Conservation (phyloP, 2,329 filamentous ascomycete genomes). For the Fusarium sublunatum region DNA sequence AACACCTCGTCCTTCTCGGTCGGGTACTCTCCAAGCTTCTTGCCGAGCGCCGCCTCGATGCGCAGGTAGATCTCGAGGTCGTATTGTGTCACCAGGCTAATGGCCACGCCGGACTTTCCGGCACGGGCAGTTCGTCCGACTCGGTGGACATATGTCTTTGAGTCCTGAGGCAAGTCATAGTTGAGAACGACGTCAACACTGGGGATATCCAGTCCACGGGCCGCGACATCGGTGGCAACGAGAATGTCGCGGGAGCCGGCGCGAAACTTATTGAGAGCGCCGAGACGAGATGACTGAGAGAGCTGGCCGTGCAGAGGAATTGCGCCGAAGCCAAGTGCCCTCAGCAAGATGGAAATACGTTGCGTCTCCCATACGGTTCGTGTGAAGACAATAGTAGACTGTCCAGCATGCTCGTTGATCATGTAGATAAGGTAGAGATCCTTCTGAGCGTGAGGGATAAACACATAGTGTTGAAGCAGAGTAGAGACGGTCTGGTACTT, state of each 20-base stretch:
- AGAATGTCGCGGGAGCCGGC: slow-evolving; percentile 84
- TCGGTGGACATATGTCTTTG: slow-evolving; percentile 90
- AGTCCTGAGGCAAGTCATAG: slow-evolving; percentile 84
- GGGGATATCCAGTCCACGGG: slow-evolving; percentile 91
- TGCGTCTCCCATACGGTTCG: slow-evolving; percentile 93
- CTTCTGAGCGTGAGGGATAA: slow-evolving; percentile 88
- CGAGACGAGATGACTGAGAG: slow-evolving; percentile 85
- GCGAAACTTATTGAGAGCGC: slow-evolving; percentile 91
- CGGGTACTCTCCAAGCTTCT: slow-evolving; percentile 76
- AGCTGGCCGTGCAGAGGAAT: slow-evolving; percentile 95
- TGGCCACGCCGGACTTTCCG: slow-evolving; percentile 83
- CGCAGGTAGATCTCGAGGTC: slow-evolving; percentile 83
- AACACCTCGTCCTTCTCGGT: slow-evolving; percentile 85
- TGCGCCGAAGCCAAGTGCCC: slow-evolving; percentile 86
- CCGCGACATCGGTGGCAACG: slow-evolving; percentile 93
- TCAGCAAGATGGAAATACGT: slow-evolving; percentile 82
- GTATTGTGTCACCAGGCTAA: slow-evolving; percentile 87
- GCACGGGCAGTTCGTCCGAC: slow-evolving; percentile 90
- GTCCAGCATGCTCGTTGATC: slow-evolving; percentile 86
- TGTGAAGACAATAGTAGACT: slow-evolving; percentile 89
- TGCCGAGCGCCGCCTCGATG: slow-evolving; percentile 85
- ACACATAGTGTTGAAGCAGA: slow-evolving; percentile 85
- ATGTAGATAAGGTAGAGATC: slow-evolving; percentile 90
- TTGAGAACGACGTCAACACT: slow-evolving; percentile 91
- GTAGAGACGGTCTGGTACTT: slow-evolving; percentile 94